Evolutionary conservation across 163 green algal species (phyloP).

Genomic region (Smithsoniella earleae): DNA sequence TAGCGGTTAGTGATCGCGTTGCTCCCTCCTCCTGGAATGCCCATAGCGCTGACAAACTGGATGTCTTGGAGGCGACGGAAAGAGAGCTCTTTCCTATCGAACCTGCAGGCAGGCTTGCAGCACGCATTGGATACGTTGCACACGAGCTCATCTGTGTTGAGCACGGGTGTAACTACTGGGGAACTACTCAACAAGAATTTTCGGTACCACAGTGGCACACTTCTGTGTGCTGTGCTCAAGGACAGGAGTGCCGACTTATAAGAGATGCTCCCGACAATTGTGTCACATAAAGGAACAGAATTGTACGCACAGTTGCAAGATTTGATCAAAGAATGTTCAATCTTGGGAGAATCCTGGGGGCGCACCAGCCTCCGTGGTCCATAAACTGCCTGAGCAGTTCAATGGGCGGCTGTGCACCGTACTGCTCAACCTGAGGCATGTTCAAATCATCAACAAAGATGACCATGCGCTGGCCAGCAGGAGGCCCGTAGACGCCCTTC

Average conservation of each 20-base stretch:
- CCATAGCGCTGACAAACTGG: constrained; percentile 62
- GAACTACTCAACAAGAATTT: no score
- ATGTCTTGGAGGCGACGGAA: constrained; percentile 50
- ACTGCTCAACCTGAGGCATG: constrained; percentile 58
- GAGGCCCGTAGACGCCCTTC: constrained; percentile 49
- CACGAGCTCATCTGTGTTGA: no score
- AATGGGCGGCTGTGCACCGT: constrained; percentile 60
- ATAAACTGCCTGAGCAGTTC: constrained; percentile 60
- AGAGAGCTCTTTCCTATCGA: constrained; percentile 51
- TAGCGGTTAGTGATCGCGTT: constrained; percentile 67
- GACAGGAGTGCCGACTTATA: no score
- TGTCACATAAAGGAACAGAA: no score
- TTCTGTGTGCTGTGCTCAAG: no score
- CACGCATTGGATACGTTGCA: constrained; percentile 6
- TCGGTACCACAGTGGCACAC: no score
- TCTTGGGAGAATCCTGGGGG: background rate
- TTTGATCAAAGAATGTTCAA: no score
- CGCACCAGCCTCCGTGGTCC: constrained; percentile 58
- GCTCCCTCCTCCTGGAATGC: constrained; percentile 53
- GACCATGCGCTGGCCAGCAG: constrained; percentile 41
- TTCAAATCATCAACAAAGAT: constrained; percentile 63
- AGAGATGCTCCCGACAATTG: no score
- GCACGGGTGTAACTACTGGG: no score
- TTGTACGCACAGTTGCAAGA: no score
- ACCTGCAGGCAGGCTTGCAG: no score